These are phyloP conservation scores for Isoetes taiwanensis DNA, from an alignment of 75 land plant species.

Conservation along the genomic window DNA sequence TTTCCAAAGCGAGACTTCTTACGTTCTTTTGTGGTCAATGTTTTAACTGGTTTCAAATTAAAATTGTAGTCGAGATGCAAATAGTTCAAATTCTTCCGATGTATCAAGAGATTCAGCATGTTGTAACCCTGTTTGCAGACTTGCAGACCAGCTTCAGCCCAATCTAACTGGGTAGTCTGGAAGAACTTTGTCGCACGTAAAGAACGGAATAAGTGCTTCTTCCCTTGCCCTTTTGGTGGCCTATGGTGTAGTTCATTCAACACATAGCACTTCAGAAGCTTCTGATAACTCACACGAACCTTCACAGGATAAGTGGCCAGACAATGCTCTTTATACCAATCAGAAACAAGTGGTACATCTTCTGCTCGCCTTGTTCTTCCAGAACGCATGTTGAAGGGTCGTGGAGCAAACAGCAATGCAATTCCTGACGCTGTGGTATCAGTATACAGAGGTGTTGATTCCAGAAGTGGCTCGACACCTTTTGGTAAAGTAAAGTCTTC, in stretches of 20 bases:
- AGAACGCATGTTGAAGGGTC: slow-evolving; percentile 97
- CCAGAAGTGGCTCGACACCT: slow-evolving; percentile 79
- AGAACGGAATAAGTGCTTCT: slow-evolving; percentile 89
- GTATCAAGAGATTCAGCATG: slow-evolving; percentile 94
- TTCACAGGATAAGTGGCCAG: slow-evolving; percentile 86
- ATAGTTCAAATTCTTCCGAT: slow-evolving; percentile 92
- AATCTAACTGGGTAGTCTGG: slow-evolving; percentile 94
- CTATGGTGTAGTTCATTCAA: slow-evolving; percentile 94
- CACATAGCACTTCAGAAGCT: slow-evolving; percentile 88
- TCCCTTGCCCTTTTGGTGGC: slow-evolving; percentile 98
- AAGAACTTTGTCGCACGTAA: slow-evolving; percentile 93
- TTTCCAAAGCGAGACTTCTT: slow-evolving; percentile 99
- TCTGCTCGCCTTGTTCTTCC: slow-evolving; percentile 88
- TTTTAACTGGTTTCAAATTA: slow-evolving; percentile 95
- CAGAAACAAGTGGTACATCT: slow-evolving; percentile 96
- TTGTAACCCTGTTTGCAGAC: slow-evolving; percentile 98
- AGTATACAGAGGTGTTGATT: slow-evolving; percentile 58
- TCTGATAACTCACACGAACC: slow-evolving; percentile 96
- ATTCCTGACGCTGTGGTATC: slow-evolving; percentile 98
- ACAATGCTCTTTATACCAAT: slow-evolving; percentile 99
- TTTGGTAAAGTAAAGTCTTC: slow-evolving; percentile 83
- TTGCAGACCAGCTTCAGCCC: slow-evolving; percentile 98
- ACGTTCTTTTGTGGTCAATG: slow-evolving; percentile 96
- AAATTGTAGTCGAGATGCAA: slow-evolving; percentile 97
- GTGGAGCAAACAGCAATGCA: slow-evolving; percentile 90